These are phyloP conservation scores for Melaleuca alternifolia DNA, from an alignment of 345 rosid species.

Conservation along the genomic window DNA sequence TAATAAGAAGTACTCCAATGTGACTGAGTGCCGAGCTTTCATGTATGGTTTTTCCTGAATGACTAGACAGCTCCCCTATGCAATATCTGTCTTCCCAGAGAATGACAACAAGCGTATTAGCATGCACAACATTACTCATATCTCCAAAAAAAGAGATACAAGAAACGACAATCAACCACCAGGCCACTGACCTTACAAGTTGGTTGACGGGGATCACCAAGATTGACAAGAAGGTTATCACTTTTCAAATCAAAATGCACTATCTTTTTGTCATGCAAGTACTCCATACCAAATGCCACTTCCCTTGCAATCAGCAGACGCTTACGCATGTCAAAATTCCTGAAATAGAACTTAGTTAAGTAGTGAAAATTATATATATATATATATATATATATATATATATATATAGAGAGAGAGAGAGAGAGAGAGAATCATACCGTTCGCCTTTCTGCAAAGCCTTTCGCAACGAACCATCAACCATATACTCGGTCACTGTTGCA, in stretches of 20 bases:
- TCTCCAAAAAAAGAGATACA: neutral
- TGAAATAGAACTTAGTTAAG: conserved; percentile 3
- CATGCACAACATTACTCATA: neutral
- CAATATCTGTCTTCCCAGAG: neutral
- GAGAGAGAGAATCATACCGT: conserved; percentile 15
- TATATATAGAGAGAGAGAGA: neutral
- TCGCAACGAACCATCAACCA: conserved; percentile 59
- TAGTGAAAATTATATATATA: neutral
- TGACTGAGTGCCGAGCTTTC: neutral
- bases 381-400: neutral
- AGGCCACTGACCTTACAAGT: conserved; percentile 50
- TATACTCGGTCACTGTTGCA: conserved; percentile 61
- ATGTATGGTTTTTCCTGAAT: neutral
- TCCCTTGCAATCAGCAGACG: conserved; percentile 56
- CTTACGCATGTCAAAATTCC: conserved; percentile 46
- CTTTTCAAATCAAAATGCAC: conserved; percentile 69
- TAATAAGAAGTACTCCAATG: neutral
- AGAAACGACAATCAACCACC: neutral
- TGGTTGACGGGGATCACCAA: conserved; percentile 58
- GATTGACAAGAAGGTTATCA: conserved; percentile 67
- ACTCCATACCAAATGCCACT: conserved; percentile 69
- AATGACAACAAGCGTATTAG: neutral
- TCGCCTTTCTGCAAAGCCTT: conserved; percentile 49
- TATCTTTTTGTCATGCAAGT: conserved; percentile 55
- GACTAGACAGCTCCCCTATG: neutral